phyloP scores from a whole-genome alignment of 2,329 filamentous ascomycete species.

The Aspergillaceae sp. region DNA sequence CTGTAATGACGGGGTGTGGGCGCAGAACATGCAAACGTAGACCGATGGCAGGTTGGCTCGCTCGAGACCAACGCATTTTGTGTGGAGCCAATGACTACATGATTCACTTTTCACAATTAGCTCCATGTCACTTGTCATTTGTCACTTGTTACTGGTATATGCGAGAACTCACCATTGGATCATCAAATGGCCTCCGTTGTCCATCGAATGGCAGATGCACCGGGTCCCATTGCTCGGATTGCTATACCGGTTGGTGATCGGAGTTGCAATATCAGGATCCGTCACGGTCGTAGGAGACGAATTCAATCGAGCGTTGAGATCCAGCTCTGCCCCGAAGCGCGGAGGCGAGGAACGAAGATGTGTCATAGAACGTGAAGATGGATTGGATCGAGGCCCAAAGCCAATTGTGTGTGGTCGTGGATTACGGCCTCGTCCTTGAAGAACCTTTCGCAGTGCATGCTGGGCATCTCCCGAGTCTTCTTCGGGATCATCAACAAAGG shows the following conservation, averaged over 20 bases:
- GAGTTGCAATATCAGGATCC: constrained; percentile 44
- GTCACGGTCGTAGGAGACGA: constrained; percentile 45
- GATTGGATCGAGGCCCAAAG: constrained; percentile 21
- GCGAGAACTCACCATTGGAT: constrained; percentile 47
- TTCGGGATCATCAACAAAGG: constrained; percentile 16
- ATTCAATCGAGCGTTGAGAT: constrained; percentile 31
- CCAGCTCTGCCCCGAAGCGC: constrained; percentile 26
- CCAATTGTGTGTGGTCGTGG: constrained; percentile 19
- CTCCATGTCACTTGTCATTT: no score
- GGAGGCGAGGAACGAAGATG: constrained; percentile 39
- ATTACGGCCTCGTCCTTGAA: constrained; percentile 26
- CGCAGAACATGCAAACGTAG: constrained; percentile 47
- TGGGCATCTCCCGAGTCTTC: constrained; percentile 36
- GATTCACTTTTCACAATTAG: constrained; percentile 40
- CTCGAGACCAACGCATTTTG: constrained; percentile 49
- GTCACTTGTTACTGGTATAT: not conserved
- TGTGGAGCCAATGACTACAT: constrained; percentile 56
- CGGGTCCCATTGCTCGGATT: constrained; percentile 46
- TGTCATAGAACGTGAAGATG: constrained; percentile 24
- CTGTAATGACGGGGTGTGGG: constrained; percentile 33
- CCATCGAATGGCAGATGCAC: constrained; percentile 49
- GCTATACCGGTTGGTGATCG: constrained; percentile 46
- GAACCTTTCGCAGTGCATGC: constrained; percentile 39
- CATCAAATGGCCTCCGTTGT: constrained; percentile 49
- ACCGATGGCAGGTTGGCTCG: constrained; percentile 38